A percentile compares a stretch with the other conserved stretches of the same genome.
These are phyloP conservation scores for Glycine soja DNA, from an alignment of 306 rosid genomes.

Conservation along the genomic window DNA sequence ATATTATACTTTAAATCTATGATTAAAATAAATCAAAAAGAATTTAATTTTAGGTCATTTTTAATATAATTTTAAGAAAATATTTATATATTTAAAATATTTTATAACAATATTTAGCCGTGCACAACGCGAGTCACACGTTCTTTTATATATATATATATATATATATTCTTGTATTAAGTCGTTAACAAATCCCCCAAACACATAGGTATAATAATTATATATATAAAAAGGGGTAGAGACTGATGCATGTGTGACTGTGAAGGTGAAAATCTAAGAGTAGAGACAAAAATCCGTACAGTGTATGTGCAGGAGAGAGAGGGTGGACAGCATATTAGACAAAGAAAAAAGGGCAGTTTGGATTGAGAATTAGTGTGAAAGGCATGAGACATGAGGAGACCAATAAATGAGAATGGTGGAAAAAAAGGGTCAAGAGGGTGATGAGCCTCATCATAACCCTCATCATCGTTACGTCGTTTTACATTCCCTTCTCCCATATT, in stretches of 20 bases:
- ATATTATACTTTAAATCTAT: no score
- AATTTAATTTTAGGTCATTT: no score
- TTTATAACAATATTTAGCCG: no score
- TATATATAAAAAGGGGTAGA: neutral
- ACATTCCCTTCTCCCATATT: slow-evolving; percentile 68
- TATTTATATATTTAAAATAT: no score
- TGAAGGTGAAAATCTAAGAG: slow-evolving; percentile 34
- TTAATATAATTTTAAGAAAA: no score
- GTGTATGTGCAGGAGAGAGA: no score
- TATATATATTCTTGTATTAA: no score
- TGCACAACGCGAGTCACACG: no score
- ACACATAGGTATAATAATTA: neutral
- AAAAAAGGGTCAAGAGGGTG: slow-evolving; percentile 42
- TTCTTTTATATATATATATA: no score
- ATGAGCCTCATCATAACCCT: slow-evolving; percentile 88
- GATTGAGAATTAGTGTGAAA: slow-evolving; percentile 89
- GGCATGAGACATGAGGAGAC: slow-evolving; percentile 65
- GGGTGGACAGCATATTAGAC: no score
- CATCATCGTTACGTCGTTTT: slow-evolving; percentile 98
- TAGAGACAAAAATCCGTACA: no score
- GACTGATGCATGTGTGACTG: neutral
- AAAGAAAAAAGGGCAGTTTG: slow-evolving; percentile 71
- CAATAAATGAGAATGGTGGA: neutral
- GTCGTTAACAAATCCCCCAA: neutral
- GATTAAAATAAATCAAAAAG: no score